Evolutionary conservation across 257 asterid species (phyloP), one percentile per base, ranked within the genome.

Genomic region (Cordia subcordata): DNA sequence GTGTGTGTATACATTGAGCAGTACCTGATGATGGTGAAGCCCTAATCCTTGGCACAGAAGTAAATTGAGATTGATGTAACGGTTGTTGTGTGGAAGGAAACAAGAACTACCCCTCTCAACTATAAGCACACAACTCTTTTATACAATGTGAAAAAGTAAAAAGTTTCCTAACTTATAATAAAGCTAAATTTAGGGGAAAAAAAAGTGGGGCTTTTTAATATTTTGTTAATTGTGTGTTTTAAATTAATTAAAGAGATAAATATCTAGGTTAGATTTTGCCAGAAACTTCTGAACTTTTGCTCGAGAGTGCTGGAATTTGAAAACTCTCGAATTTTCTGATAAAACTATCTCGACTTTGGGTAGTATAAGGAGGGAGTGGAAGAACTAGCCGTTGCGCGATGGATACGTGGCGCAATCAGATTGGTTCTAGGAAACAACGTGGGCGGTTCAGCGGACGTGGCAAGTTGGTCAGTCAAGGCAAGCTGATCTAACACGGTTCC

Each of bases 371-470:
- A 8, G 9, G 20, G 63, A 19, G 40, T 22, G 1, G 62, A 13
- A 66, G 67, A 73, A 82, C 72, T 85, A 85, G 89, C 89, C 87
- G 94, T 85, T 85, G 59, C 10, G 9, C 3, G 6, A 0, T 0
- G 57, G 58, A 60, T 82, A 80, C 78, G 87, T 72, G 87, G n/a
- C 66, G 45, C 44, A 0, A 16, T 0, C 0, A 0, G 53, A 73
- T 60, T 9, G 87, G 83, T 19, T 1, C 55, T 61, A 39, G 15
- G 82, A 55, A 11, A 56, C 39, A 78, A 65, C 45, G 23, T 58
- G 77, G 64, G 60, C 6, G 51, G 61, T 67, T 70, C 66, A 14
- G 56, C 3, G 77, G 85, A 73, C 60, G 86, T 65, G 83, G 83
- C 53, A 17, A 15, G 37, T 18, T 78, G 79, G 81, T 75, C 81